phyloP scores from a whole-genome alignment of 768 basidiomycete genomes.

The Psilocybe cyanescens region DNA sequence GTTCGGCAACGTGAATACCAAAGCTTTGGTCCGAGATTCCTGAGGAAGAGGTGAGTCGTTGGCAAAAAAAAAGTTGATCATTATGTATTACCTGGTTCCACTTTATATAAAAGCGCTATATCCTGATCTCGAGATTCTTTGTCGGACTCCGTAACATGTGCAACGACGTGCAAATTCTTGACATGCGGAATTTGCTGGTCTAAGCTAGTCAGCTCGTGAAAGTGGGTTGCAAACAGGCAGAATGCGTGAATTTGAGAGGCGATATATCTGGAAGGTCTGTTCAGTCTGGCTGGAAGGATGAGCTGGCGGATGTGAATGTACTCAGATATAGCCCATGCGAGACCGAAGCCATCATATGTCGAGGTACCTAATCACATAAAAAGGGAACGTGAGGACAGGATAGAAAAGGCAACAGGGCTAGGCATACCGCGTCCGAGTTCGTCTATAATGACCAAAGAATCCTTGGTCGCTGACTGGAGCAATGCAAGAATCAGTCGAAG shows the following conservation, averaged over 20 bases:
- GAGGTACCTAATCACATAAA: constrained; percentile 71
- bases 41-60: not conserved
- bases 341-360: constrained; percentile 95
- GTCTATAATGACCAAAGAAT: constrained; percentile 97
- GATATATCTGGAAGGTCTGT: constrained; percentile 67
- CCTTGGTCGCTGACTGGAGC: constrained; percentile 80
- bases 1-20: constrained; percentile 95
- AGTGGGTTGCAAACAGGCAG: constrained; percentile 97
- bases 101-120: constrained; percentile 93
- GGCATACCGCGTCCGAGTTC: constrained; percentile 84
- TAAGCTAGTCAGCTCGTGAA: constrained; percentile 94
- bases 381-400: not conserved
- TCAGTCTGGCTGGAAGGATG: not conserved
- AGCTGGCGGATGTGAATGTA: constrained; percentile 36
- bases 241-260: constrained; percentile 92
- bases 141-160: constrained; percentile 85
- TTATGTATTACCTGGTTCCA: constrained; percentile 71
- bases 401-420: not conserved
- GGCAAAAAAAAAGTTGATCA: not conserved
- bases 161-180: constrained; percentile 94
- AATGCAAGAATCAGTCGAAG: not conserved
- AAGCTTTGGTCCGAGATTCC: constrained; percentile 95
- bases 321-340: constrained; percentile 99
- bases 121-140: constrained; percentile 68
- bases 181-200: constrained; percentile 87